Base-by-base conservation (phyloP, 106 monocot species). In the Narthecium ossifragum region DNA sequence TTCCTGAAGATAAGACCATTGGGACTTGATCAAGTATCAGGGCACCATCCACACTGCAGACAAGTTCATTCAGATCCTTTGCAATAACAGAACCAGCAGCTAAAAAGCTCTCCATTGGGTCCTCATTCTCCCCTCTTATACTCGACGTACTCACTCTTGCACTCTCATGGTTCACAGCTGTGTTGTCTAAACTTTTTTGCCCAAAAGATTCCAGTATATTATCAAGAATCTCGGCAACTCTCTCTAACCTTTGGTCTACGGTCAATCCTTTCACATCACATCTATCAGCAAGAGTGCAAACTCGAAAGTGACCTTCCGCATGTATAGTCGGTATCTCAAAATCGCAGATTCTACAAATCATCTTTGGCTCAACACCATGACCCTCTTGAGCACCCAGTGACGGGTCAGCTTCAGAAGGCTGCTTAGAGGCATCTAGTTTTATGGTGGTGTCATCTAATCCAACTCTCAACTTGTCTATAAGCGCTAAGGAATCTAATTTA, bases 291-390 rank as follows among this genome's bases (percentile, higher is more conserved):
- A 98, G 62, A 6, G 84, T 85, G 66, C 98, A 98, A 5, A 98
- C 77, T 57, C 69, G 76, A 59, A 84, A 81, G 65, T 98, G 98
- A 20, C 84, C 83, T 54, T 84, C 87, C 0, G 81, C 91, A 70
- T 87, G 64, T 34, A 69, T 18, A 31, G 76, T 91, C 40, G 98
- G 87, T 84, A 98, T 98, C 51, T 85, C 84, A 60, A 79, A 79
- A 53, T 98, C 98, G 79, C 98, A 98, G 62, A 98, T 84, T 23
- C 98, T 67, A 43, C 98, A 98, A 46, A 98, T 98, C 91, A 98
- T 91, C 53, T 61, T 76, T 11, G 39, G 66, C 46, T 60, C 55
- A 21, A n/a, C 61, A 46, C 30, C 55, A 27, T 23, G 9, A 48
- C 9, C 36, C 4, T 51, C 54, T 70, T 64, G 53, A 12, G 14